Evolutionary conservation across 257 asterid genomes (phyloP), one percentile per base, ranked within the genome.

Genomic region (Catharanthus roseus): DNA sequence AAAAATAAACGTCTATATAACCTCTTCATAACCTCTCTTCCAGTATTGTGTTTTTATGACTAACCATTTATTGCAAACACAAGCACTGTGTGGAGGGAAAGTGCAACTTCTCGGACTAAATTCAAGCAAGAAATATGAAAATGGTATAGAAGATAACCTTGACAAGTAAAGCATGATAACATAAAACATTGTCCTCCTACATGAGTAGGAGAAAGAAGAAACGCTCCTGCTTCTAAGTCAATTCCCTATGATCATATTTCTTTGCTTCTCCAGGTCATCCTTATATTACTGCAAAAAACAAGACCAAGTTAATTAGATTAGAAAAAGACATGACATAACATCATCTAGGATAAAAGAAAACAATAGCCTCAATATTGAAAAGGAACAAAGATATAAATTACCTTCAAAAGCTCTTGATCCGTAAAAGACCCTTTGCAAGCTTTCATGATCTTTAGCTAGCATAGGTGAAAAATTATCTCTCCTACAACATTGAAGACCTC

Each of bases 1-100:
- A n/a, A n/a, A n/a, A n/a, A n/a, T n/a, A n/a, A n/a, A n/a, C n/a
- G n/a, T n/a, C n/a, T n/a, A n/a, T n/a, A n/a, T 47, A 77, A 95
- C 99, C 97, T 91, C 98, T 82, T 91, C 93, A 69, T 89, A 95
- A 65, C 99, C 99, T 83, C 98, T 87, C 81, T 79, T 86, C 96
- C 98, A 86, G 78, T 91, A 95, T 84, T 95, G 88, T 49, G 70
- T 83, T 72, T 81, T 75, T 24, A 95, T 90, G 79, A 95, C 97
- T 73, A 88, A 72, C 77, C 91, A 80, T 76, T 91, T 95, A 85
- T 91, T 91, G 90, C 93, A 95, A 71, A 95, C 85, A 65, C 96
- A 91, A 80, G 93, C 74, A 66, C 99, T 98, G 68, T 86, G 98
- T 53, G 97, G 97, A 70, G 91, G 95, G 84, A 89, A 91, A 86